Evolutionary conservation across 352 stramenopile genomes (phyloP), one percentile per base, ranked within the genome.

Genomic region (Globisporangium lucens): DNA sequence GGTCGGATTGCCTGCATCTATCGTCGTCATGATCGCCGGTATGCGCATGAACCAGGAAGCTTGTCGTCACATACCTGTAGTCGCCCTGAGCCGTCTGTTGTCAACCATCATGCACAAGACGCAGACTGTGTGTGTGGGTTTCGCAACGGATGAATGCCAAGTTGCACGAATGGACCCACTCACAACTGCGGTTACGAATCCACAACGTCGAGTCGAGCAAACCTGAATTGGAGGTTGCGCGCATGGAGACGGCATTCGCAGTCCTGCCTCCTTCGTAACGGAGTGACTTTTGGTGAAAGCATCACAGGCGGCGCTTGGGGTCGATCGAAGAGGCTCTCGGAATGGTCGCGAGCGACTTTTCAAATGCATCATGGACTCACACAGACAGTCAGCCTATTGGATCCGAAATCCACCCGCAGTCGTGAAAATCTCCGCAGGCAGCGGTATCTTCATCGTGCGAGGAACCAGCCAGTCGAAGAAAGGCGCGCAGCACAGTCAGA

Each of bases 261-360:
- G 38, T 46, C 38, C 38, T 13, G 13, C 38, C 38, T 46, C 15
- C 38, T 17, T 13, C 13, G 38, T 46, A 46, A 46, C 38, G 38
- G 38, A 46, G 53, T 35, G 53, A 41, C 53, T 41, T 35, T 41
- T 60, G 53, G 29, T 60, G 29, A 7, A 27, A 57, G 6, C 51
- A 20, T 20, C 51, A 33, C n/a, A 29, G 3, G 51, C 24, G 53
- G n/a, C 53, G 35, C 53, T 43, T 13, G 4, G 20, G 49, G 8
- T 20, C 52, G 12, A 30, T 30, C 13, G 52, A 62, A 62, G 29
- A 35, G 57, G 22, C 57, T 9, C 5, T 29, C 17, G 9, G 57
- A 63, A 38, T 33, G 36, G 57, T 38, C 57, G 36, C 38, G 35
- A 8, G 57, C 57, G 57, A 53, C 57, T 29, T 27, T 63, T 63